These are phyloP conservation scores for Elaphomyces granulatus DNA, from an alignment of 495 filamentous ascomycete species.

Conservation along the genomic window DNA sequence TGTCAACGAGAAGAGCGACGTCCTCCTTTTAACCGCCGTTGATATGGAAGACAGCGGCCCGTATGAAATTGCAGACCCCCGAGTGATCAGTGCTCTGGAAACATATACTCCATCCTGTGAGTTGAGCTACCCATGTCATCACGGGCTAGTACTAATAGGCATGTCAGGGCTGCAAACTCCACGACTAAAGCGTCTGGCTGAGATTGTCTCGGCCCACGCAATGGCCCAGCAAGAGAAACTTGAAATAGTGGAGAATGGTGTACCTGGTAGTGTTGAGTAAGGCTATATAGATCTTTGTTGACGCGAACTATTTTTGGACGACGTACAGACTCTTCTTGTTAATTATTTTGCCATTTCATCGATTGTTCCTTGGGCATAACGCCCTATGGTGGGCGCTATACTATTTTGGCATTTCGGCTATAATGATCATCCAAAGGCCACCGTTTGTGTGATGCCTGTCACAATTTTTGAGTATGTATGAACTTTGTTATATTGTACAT, in stretches of 20 bases:
- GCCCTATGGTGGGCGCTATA: no score
- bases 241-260: constrained; percentile 37
- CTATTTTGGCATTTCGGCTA: no score
- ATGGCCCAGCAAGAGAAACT: constrained; percentile 85
- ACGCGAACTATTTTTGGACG: no score
- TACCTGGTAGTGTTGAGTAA: constrained; percentile 11
- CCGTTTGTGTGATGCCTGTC: no score
- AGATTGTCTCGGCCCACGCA: constrained; percentile 93
- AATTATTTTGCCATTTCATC: not conserved
- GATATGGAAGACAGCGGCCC: constrained; percentile 99
- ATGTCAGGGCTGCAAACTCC: constrained; percentile 80
- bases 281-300: no score
- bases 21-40: constrained; percentile 79
- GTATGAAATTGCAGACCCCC: constrained; percentile 95
- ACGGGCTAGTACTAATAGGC: constrained; percentile 8
- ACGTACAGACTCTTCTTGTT: no score
- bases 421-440: no score
- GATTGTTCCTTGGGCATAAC: no score
- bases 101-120: constrained; percentile 93
- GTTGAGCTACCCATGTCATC: constrained; percentile 15
- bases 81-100: constrained; percentile 89
- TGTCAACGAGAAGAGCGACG: constrained; percentile 97
- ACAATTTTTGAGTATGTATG: no score
- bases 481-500: no score
- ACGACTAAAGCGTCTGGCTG: constrained; percentile 80